Evolutionary conservation across 2,329 filamentous ascomycete species (phyloP).

Genomic region (Verruconis gallopava): DNA sequence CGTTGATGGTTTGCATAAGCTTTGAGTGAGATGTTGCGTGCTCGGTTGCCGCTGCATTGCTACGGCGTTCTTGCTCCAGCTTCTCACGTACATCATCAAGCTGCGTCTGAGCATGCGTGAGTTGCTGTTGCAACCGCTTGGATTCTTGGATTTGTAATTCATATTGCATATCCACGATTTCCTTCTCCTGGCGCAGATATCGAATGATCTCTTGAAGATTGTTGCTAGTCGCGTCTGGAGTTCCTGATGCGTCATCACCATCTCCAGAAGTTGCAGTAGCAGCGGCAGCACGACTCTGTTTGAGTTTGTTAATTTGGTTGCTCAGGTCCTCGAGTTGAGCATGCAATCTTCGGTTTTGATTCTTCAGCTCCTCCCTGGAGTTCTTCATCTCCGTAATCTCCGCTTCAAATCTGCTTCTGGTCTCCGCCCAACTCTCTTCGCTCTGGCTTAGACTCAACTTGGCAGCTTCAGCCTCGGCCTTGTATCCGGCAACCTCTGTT

Average conservation of each 20-base stretch:
- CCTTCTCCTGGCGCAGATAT: slow-evolving; percentile 88
- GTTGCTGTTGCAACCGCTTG: slow-evolving; percentile 78
- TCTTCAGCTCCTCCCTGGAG: slow-evolving; percentile 69
- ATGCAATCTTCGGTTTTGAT: slow-evolving; percentile 84
- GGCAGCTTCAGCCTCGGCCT: slow-evolving; percentile 73
- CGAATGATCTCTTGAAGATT: slow-evolving; percentile 82
- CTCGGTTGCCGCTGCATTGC: slow-evolving; percentile 59
- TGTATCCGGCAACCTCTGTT: slow-evolving; percentile 60
- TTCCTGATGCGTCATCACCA: slow-evolving; percentile 29
- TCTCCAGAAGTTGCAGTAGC: too few relatives aligned
- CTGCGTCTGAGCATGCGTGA: slow-evolving; percentile 75
- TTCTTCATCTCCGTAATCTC: slow-evolving; percentile 69
- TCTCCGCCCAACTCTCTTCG: slow-evolving; percentile 78
- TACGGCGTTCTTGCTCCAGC: slow-evolving; percentile 75
- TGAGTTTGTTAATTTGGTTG: slow-evolving; percentile 63
- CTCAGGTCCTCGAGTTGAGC: slow-evolving; percentile 76
- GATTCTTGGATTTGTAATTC: slow-evolving; percentile 79
- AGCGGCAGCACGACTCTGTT: slow-evolving; percentile 55
- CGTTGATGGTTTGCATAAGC: slow-evolving; percentile 86
- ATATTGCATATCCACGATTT: slow-evolving; percentile 93
- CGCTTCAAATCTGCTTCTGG: slow-evolving; percentile 65
- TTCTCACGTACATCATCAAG: slow-evolving; percentile 82
- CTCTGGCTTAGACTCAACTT: slow-evolving; percentile 66
- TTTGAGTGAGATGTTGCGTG: slow-evolving; percentile 72
- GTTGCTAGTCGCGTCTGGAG: slow-evolving; percentile 46